These are phyloP conservation scores for Delitschia confertaspora DNA, from an alignment of 495 filamentous ascomycete species.

Conservation along the genomic window DNA sequence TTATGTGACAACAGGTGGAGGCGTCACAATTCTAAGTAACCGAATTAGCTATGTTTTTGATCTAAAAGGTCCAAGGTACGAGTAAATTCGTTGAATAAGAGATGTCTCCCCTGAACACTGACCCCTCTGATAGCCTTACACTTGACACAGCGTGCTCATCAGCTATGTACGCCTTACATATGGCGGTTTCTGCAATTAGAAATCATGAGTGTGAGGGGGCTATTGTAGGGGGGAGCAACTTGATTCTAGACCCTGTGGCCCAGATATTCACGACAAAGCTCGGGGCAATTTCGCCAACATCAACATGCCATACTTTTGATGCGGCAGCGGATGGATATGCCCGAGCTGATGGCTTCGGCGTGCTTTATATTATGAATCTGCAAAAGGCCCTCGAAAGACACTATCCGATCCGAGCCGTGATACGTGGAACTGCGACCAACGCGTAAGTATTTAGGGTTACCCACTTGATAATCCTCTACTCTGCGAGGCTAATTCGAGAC, in stretches of 20 bases:
- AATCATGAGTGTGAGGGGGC: conserved; percentile 6
- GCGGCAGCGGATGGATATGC: conserved; percentile 16
- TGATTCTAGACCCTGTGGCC: conserved; percentile 40
- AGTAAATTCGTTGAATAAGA: not conserved
- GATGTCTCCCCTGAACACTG: no score
- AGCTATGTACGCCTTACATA: conserved; percentile 3
- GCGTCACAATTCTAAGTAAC: conserved; percentile 10
- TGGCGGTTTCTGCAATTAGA: not conserved
- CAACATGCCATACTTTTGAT: conserved; percentile 19
- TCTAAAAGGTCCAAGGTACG: conserved; percentile 13
- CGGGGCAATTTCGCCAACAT: conserved; percentile 11
- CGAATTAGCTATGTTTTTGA: conserved; percentile 19
- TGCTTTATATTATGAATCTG: conserved; percentile 35
- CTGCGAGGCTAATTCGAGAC: not conserved
- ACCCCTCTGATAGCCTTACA: conserved; percentile 5
- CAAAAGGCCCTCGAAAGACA: conserved; percentile 33
- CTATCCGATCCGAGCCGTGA: conserved; percentile 37
- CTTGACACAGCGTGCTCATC: conserved; percentile 10
- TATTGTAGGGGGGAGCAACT: conserved; percentile 10
- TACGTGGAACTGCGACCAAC: conserved; percentile 34
- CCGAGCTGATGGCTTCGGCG: conserved; percentile 28
- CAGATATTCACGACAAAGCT: conserved; percentile 43
- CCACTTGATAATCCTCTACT: conserved; percentile 2
- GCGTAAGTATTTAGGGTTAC: conserved; percentile 9
- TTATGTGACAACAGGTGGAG: conserved; percentile 4